Conservation (phyloP, 2,329 filamentous ascomycete species). For the Aureobasidium melanogenum region DNA sequence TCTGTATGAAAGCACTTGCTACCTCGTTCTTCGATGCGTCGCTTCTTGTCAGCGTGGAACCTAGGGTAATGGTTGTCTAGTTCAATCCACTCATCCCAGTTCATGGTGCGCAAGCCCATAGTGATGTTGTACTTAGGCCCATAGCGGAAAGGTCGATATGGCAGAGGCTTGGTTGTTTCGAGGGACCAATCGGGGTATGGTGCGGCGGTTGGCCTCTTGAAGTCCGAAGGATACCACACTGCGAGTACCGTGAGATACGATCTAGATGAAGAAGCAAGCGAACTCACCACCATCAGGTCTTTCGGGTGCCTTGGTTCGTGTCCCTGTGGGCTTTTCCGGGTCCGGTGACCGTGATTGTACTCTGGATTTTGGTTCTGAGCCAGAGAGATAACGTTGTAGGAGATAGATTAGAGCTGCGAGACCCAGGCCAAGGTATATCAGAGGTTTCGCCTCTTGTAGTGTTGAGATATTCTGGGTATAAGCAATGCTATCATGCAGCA, state of each 20-base stretch:
- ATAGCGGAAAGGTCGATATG: conserved; percentile 70
- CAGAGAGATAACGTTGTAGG: background rate
- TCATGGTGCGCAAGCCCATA: conserved; percentile 65
- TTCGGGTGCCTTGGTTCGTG: conserved; percentile 24
- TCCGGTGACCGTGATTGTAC: conserved; percentile 28
- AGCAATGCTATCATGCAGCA: background rate
- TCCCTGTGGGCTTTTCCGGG: conserved; percentile 35
- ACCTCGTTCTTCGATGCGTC: conserved; percentile 58
- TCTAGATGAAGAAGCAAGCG: background rate
- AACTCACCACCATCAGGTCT: conserved; percentile 40
- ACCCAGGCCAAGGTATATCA: conserved; percentile 3
- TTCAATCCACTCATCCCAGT: conserved; percentile 72
- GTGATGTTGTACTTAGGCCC: conserved; percentile 69
- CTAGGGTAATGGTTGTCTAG: conserved; percentile 70
- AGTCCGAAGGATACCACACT: conserved; percentile 51
- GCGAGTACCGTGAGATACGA: background rate
- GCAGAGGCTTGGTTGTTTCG: conserved; percentile 59
- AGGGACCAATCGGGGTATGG: conserved; percentile 64
- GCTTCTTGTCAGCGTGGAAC: conserved; percentile 63
- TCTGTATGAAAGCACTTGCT: conserved; percentile 59
- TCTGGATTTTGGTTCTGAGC: background rate
- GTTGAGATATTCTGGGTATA: background rate
- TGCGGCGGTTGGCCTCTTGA: conserved; percentile 49
- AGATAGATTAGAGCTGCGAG: background rate
- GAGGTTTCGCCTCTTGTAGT: background rate